Percentiles rank a stretch among this genome's conserved stretches.
Evolutionary conservation across 2,329 filamentous ascomycete species (phyloP).

Genomic region (Botrytis squamosa): DNA sequence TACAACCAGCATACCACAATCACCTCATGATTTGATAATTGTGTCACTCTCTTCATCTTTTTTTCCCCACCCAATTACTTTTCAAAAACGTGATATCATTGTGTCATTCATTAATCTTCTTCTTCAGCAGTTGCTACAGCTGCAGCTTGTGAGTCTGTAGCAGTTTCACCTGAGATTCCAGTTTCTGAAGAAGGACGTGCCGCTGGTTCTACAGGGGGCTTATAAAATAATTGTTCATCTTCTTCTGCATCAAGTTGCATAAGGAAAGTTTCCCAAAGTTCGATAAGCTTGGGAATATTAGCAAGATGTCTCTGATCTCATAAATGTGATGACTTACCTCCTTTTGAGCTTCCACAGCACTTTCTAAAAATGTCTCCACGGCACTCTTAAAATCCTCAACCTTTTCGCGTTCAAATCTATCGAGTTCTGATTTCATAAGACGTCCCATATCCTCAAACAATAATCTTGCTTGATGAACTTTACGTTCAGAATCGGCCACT

Average conservation of each 20-base stretch:
- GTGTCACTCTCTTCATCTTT: slow-evolving; percentile 15
- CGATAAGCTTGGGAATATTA: slow-evolving; percentile 53
- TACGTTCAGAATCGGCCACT: slow-evolving; percentile 90
- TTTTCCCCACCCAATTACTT: slow-evolving; percentile 6
- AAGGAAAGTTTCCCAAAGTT: slow-evolving; percentile 98
- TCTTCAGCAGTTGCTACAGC: slow-evolving; percentile 31
- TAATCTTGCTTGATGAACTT: slow-evolving; percentile 83
- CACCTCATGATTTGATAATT: slow-evolving; percentile 9
- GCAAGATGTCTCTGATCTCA: background rate
- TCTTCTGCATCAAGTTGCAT: slow-evolving; percentile 95
- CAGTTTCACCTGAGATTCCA: slow-evolving; percentile 40
- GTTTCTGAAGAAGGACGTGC: slow-evolving; percentile 48
- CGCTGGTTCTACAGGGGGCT: slow-evolving; percentile 56
- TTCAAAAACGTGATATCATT: slow-evolving; percentile 20
- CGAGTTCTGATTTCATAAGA: slow-evolving; percentile 85
- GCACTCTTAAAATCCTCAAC: slow-evolving; percentile 99
- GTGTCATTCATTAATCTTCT: slow-evolving; percentile 28
- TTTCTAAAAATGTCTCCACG: slow-evolving; percentile 95
- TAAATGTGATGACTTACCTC: slow-evolving; percentile 61
- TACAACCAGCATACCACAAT: slow-evolving; percentile 16
- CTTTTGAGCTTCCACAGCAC: slow-evolving; percentile 96
- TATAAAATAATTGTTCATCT: slow-evolving; percentile 68
- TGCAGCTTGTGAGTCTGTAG: slow-evolving; percentile 28
- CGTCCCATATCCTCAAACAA: slow-evolving; percentile 97
- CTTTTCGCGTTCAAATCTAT: slow-evolving; percentile 94